Evolutionary conservation across 805 yeast genomes (phyloP), one percentile per base, ranked within the genome.

Genomic region (Candida ovalis): DNA sequence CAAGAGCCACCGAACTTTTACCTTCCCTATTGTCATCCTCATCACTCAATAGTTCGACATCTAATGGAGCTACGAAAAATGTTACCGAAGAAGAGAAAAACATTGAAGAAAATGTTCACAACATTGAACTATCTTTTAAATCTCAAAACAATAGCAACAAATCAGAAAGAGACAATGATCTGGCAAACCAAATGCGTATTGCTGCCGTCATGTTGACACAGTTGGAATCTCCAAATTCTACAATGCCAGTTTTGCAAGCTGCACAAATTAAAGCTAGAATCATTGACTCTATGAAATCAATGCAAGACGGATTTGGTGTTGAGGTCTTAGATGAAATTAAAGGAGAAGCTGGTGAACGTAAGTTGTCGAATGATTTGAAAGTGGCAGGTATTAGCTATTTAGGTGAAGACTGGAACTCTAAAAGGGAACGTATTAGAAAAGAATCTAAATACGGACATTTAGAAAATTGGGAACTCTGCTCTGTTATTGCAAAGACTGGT

Each of bases 401-500:
- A 10, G 97, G 96, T 21, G 99, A 94, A 67, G 98, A 91, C 63
- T 94, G 99, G 99, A 73, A 74, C 38, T 71, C 86, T 0, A 90
- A 92, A 59, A 86, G 82, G 59, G 84, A 80, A 49, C 73, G 98
- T 54, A 91, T 94, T 39, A 75, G 96, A 48, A 78, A 78, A 44
- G 76, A 86, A 15, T 87, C 96, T 44, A 79, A 81, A 8, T 90
- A 74, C 61, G 99, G 99, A 0, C 94, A 90, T 61, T 66, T 86
- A 28, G 87, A 85, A 23, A 87, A 89, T 63, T 94, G 99, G 99
- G 97, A 94, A 53, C 66, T 94, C 36, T 89, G 92, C 55, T 91
- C 97, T 0, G 97, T 92, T 2, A 94, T 94, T 62, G 96, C 95
- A 12, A 94, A 94, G 62, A 92, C 96, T 27, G 99, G 99, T 32